These are phyloP conservation scores for Chaetoscypha palmicola DNA, from an alignment of 2,329 filamentous ascomycete species.

Conservation along the genomic window DNA sequence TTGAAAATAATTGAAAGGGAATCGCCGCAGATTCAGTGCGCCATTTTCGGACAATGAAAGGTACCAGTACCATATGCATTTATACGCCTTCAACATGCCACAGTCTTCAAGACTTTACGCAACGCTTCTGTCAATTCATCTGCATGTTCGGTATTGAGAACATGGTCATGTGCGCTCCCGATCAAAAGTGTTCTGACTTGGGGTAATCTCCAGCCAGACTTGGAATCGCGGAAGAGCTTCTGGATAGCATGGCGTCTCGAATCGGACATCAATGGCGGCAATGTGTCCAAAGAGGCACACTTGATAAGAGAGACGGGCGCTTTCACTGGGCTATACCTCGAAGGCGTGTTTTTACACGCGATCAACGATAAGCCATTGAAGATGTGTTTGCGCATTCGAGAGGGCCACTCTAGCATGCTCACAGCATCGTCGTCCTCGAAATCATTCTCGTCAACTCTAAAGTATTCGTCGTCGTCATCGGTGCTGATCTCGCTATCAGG, in stretches of 20 bases:
- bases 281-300: background rate
- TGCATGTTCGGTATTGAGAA: background rate
- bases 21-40: background rate
- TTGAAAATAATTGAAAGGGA: background rate
- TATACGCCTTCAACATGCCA: background rate
- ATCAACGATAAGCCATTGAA: conserved; percentile 3
- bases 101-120: conserved; percentile 1
- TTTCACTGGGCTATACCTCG: background rate
- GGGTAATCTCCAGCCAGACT: conserved; percentile 1
- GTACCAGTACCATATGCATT: background rate
- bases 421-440: conserved; percentile 3
- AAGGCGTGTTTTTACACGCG: conserved; percentile 1
- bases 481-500: conserved; percentile 2
- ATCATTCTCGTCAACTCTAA: background rate
- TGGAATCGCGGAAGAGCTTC: conserved; percentile 1
- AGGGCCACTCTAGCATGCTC: conserved; percentile 2
- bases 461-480: background rate
- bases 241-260: conserved; percentile 1
- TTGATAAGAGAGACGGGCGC: conserved; percentile 1
- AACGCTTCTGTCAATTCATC: background rate
- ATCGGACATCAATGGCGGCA: conserved; percentile 4
- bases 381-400: conserved; percentile 4
- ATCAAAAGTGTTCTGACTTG: conserved; percentile 1
- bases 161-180: conserved; percentile 2
- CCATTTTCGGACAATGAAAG: background rate